phyloP scores from a whole-genome alignment of 371 early-diverging fungal species.

The Mortierella sp. region DNA sequence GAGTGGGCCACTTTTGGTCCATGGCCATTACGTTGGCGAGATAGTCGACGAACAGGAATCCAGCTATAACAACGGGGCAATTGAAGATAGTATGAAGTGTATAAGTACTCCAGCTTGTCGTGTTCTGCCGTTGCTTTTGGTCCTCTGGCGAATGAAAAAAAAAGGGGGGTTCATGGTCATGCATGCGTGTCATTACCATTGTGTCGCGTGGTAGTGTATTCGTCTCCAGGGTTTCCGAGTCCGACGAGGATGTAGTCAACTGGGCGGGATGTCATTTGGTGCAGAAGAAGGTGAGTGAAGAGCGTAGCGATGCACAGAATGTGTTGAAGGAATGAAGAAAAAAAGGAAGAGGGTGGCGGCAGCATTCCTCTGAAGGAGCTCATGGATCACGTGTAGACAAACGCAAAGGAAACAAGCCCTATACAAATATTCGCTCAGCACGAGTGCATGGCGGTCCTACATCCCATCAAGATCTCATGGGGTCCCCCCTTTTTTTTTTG shows the following conservation, averaged over 20 bases:
- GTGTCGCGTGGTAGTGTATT: slow-evolving; percentile 64
- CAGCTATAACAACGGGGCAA: slow-evolving; percentile 49
- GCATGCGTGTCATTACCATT: slow-evolving; percentile 57
- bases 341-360: too few species aligned
- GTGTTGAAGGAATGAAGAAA: too few species aligned
- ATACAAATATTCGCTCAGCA: too few species aligned
- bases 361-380: too few species aligned
- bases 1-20: slow-evolving; percentile 44
- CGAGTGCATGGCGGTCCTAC: too few species aligned
- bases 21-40: slow-evolving; percentile 65
- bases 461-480: too few species aligned
- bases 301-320: not conserved
- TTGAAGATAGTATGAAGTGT: not conserved
- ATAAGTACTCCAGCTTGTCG: not conserved
- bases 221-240: slow-evolving; percentile 63
- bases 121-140: not conserved
- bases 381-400: too few species aligned
- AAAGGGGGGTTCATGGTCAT: not conserved
- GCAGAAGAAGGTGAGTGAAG: not conserved
- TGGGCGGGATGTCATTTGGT: slow-evolving; percentile 52
- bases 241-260: slow-evolving; percentile 66
- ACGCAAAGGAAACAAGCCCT: too few species aligned
- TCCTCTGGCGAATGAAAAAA: not conserved
- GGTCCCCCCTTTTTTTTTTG: too few species aligned
- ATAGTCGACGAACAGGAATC: slow-evolving; percentile 66